Conservation (phyloP, 2,329 filamentous ascomycete genomes). For the Beauveria scarabaeidicola region DNA sequence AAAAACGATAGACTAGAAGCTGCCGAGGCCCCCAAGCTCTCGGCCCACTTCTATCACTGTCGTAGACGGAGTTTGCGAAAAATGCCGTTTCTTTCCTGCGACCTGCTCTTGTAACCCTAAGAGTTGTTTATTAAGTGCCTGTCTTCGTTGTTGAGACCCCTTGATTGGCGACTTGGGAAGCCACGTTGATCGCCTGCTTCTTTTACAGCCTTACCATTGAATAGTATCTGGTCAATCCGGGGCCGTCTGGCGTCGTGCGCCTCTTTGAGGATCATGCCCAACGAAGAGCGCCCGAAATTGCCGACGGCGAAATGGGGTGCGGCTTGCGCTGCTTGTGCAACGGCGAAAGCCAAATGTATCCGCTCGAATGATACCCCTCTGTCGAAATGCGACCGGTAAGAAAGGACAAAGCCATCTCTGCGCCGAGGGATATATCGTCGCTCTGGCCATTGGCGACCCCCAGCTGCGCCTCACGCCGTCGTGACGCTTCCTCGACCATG, state of each 20-base stretch:
- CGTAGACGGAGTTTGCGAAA: slow-evolving; percentile 9
- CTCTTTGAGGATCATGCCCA: slow-evolving; percentile 2
- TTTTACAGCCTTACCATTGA: not conserved
- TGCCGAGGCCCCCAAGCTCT: not conserved
- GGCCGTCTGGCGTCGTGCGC: not conserved
- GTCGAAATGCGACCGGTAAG: slow-evolving; percentile 38
- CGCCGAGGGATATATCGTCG: not conserved
- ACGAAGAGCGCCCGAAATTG: slow-evolving; percentile 21
- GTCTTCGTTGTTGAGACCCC: not conserved
- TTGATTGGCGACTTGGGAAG: not conserved
- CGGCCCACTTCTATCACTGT: not conserved
- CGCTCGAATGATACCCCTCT: slow-evolving; percentile 28
- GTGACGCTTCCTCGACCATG: not conserved
- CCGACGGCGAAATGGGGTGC: slow-evolving; percentile 40
- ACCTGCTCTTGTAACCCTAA: not conserved
- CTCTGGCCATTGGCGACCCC: not conserved
- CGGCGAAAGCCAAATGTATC: slow-evolving; percentile 43
- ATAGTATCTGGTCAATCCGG: not conserved
- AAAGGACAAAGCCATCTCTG: not conserved
- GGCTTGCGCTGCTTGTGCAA: slow-evolving; percentile 39
- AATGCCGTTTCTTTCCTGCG: slow-evolving; percentile 6
- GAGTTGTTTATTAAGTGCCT: not conserved
- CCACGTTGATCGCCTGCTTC: not conserved
- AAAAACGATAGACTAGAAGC: not conserved
- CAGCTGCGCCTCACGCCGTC: not conserved